phyloP scores from a whole-genome alignment of 2,329 filamentous ascomycete species.

The Aspergillus floridensis region DNA sequence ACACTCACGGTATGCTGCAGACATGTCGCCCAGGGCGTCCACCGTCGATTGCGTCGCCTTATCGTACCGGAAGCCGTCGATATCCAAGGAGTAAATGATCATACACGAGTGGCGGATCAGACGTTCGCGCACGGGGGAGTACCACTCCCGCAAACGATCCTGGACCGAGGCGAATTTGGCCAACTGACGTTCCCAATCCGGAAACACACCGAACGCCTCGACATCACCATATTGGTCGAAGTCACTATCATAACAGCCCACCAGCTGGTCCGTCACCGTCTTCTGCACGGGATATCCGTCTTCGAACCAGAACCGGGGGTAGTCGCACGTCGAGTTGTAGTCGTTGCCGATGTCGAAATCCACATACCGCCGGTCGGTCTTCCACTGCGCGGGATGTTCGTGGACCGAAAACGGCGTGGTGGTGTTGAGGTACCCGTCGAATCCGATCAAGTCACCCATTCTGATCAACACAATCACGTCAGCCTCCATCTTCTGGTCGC shows the following conservation, averaged over 20 bases:
- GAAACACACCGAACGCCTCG: constrained; percentile 60
- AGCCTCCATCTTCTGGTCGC: too few species aligned
- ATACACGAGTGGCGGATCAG: constrained; percentile 62
- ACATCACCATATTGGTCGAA: constrained; percentile 64
- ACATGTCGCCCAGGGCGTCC: constrained; percentile 58
- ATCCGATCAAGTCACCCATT: constrained; percentile 60
- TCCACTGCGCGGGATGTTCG: constrained; percentile 59
- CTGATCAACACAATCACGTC: constrained; percentile 2
- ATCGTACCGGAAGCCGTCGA: constrained; percentile 65
- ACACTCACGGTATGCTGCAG: constrained; percentile 56
- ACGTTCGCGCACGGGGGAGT: constrained; percentile 54
- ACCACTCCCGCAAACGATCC: constrained; percentile 64
- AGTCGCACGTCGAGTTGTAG: constrained; percentile 53
- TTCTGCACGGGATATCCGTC: constrained; percentile 50
- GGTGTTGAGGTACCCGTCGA: constrained; percentile 32
- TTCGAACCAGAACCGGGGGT: constrained; percentile 62
- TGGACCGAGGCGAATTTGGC: constrained; percentile 65
- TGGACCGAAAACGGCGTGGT: constrained; percentile 53
- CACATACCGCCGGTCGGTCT: constrained; percentile 52
- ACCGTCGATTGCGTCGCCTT: constrained; percentile 63
- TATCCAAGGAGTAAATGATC: constrained; percentile 57
- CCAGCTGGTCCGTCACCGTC: constrained; percentile 47
- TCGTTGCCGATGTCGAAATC: constrained; percentile 57
- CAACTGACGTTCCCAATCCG: constrained; percentile 61
- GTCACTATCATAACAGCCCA: constrained; percentile 59